These are phyloP conservation scores for Suhomyces ambrosiae DNA, from an alignment of 1,139 yeast genomes.

Conservation along the genomic window DNA sequence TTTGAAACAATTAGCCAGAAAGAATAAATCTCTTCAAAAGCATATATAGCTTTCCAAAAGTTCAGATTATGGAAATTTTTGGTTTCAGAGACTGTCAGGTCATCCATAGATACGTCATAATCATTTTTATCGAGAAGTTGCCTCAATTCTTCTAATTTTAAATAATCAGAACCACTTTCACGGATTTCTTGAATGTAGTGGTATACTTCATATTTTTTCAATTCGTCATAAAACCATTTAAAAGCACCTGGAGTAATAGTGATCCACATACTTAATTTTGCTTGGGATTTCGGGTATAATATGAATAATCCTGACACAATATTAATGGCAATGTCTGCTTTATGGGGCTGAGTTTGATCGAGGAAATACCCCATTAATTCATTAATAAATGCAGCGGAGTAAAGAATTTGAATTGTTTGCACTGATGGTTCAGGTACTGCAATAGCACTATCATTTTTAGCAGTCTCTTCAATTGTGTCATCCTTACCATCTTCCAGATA, in stretches of 20 bases:
- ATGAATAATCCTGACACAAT: conserved; percentile 32
- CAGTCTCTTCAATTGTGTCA: conserved; percentile 17
- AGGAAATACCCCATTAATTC: conserved; percentile 24
- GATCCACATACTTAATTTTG: conserved; percentile 38
- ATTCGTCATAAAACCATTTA: conserved; percentile 28
- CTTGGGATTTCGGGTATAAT: conserved; percentile 33
- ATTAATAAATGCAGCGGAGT: conserved; percentile 29
- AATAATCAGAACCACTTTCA: conserved; percentile 23
- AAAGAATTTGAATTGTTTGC: conserved; percentile 21
- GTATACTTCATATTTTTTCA: conserved; percentile 19
- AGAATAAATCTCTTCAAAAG: conserved; percentile 55
- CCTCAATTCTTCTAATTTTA: conserved; percentile 19
- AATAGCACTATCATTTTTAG: neutral
- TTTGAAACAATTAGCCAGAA: conserved; percentile 64
- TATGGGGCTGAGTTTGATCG: conserved; percentile 9
- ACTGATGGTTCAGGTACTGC: conserved; percentile 10
- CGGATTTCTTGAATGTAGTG: conserved; percentile 7
- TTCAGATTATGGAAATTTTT: neutral
- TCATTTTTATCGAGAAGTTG: neutral
- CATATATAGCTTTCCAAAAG: conserved; percentile 39
- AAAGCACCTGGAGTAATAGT: conserved; percentile 40
- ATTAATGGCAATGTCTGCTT: conserved; percentile 6
- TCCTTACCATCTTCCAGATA: conserved; percentile 16
- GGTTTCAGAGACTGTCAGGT: conserved; percentile 13
- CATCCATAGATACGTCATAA: neutral